Conservation (phyloP, 2,329 filamentous ascomycete species). For the Neoscytalidium dimidiatum region DNA sequence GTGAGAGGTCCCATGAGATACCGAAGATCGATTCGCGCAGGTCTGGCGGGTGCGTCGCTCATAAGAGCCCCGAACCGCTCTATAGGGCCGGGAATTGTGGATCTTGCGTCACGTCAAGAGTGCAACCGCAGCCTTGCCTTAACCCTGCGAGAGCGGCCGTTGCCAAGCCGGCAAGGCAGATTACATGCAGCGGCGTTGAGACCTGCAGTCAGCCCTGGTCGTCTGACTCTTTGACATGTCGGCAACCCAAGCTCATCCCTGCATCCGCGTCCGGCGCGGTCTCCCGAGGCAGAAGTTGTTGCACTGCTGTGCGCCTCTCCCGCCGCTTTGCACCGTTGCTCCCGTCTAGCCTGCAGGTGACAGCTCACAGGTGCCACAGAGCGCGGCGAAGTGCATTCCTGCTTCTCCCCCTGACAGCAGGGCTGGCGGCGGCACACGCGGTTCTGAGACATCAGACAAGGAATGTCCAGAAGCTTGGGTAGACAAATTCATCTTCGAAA, state of each 20-base stretch:
- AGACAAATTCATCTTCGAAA: conserved; percentile 98
- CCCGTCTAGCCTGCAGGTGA: conserved; percentile 19
- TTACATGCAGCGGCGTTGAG: conserved; percentile 13
- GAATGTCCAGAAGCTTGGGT: conserved; percentile 98
- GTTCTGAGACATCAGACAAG: conserved; percentile 60
- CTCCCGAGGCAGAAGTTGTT: conserved; percentile 16
- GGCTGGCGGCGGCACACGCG: conserved; percentile 19
- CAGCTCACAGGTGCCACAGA: conserved; percentile 18
- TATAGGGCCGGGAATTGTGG: conserved; percentile 7
- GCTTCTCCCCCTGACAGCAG: conserved; percentile 18
- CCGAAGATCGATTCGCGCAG: not conserved
- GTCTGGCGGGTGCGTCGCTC: not conserved
- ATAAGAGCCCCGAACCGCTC: not conserved
- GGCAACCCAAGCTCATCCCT: conserved; percentile 18
- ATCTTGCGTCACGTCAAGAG: conserved; percentile 11
- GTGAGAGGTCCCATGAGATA: conserved; percentile 8
- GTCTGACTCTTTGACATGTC: conserved; percentile 17
- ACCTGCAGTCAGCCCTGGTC: conserved; percentile 19
- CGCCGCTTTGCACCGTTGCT: conserved; percentile 17
- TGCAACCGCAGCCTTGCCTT: conserved; percentile 11
- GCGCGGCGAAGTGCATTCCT: conserved; percentile 17
- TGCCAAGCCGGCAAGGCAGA: conserved; percentile 18
- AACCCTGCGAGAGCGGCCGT: conserved; percentile 12
- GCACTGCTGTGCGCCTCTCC: conserved; percentile 20
- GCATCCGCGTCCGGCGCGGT: conserved; percentile 18